A percentile compares a stretch with the other conserved stretches of the same genome.
Evolutionary conservation across 225 moss, liverwort and hornwort genomes (phyloP).

Genomic region (Lunularia cruciata): DNA sequence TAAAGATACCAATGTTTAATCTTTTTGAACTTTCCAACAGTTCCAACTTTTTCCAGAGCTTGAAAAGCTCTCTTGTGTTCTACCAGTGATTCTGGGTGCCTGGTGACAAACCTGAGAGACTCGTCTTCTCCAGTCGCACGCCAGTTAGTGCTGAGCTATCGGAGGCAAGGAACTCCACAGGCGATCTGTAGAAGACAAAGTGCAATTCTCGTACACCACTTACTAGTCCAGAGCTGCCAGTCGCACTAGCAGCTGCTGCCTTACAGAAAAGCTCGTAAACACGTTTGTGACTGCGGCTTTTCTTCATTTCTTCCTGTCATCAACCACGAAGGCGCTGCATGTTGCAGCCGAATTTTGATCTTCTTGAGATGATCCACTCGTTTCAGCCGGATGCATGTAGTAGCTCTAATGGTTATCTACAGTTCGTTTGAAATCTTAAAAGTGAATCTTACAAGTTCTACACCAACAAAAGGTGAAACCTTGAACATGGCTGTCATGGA

Average conservation of each 20-base stretch:
- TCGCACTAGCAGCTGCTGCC: conserved; percentile 44
- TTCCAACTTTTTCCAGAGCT: no score
- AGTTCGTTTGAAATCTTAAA: no score
- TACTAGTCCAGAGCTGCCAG: conserved; percentile 25
- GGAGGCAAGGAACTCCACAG: conserved; percentile 56
- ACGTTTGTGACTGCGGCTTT: conserved; percentile 78
- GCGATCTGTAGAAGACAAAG: conserved; percentile 83
- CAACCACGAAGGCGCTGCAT: conserved; percentile 58
- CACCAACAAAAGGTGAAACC: no score
- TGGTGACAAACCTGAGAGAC: conserved; percentile 58
- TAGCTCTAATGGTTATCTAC: no score
- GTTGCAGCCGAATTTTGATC: conserved; percentile 55
- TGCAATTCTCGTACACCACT: conserved; percentile 47
- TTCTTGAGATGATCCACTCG: neutral
- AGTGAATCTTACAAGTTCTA: no score
- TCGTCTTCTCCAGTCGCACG: conserved; percentile 74
- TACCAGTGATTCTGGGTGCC: no score
- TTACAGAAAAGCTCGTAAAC: conserved; percentile 90
- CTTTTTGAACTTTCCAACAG: no score
- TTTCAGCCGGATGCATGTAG: neutral
- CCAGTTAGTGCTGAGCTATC: conserved; percentile 58
- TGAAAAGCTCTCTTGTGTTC: no score
- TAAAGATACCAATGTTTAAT: no score
- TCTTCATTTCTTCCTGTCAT: conserved; percentile 90
- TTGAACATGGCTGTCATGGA: no score